phyloP scores from a whole-genome alignment of 768 basidiomycete genomes.

The Candolleomyces efflorescens region DNA sequence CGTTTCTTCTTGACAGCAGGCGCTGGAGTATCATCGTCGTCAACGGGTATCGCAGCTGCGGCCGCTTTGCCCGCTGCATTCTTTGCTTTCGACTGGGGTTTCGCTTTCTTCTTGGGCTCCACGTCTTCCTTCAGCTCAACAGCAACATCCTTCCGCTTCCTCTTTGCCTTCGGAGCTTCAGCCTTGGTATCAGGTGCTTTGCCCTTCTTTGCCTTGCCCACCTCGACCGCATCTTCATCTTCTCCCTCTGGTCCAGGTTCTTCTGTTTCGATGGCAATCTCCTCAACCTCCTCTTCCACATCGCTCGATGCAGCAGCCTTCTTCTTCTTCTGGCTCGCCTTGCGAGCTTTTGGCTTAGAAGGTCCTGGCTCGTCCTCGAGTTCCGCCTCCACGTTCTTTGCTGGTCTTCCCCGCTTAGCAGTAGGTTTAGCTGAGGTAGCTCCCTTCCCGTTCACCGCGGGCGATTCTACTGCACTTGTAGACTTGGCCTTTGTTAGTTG shows the following conservation, averaged over 20 bases:
- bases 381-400: conserved; percentile 1
- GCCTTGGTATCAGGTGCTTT: conserved; percentile 20
- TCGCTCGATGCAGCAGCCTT: conserved; percentile 15
- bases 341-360: conserved; percentile 10
- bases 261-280: conserved; percentile 15
- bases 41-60: conserved; percentile 11
- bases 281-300: conserved; percentile 12
- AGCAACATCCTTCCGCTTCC: conserved; percentile 33
- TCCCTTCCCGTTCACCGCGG: background rate
- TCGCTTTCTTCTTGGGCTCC: conserved; percentile 14
- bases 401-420: background rate
- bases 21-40: conserved; percentile 20
- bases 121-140: conserved; percentile 12
- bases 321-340: conserved; percentile 16
- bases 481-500: background rate
- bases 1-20: conserved; percentile 47
- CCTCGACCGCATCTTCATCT: conserved; percentile 9
- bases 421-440: background rate
- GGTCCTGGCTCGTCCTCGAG: conserved; percentile 18
- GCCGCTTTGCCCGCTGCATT: conserved; percentile 17
- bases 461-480: background rate
- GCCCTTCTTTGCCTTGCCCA: conserved; percentile 25
- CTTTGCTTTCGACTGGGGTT: conserved; percentile 17
- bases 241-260: conserved; percentile 11
- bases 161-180: conserved; percentile 24